Conservation (phyloP, 2,329 filamentous ascomycete genomes). For the Teratosphaeria zuluensis region DNA sequence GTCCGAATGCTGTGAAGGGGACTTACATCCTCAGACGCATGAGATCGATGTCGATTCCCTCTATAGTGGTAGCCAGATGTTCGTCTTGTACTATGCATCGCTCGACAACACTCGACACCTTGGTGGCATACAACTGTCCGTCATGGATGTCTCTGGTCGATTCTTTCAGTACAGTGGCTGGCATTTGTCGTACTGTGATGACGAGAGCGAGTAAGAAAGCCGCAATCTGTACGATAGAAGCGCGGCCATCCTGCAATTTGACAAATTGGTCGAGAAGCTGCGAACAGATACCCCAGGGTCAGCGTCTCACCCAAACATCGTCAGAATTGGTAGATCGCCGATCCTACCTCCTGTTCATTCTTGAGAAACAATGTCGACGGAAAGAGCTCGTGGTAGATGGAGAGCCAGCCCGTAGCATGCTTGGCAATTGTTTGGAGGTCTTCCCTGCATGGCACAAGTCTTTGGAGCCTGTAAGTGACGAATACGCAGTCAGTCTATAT, state of each 20-base stretch:
- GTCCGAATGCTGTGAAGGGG: neutral
- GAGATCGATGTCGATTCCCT: slow-evolving; percentile 3
- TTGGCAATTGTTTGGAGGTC: neutral
- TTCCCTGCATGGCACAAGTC: neutral
- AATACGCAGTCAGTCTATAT: neutral
- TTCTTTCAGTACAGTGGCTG: neutral
- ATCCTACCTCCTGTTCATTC: neutral
- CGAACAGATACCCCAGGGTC: neutral
- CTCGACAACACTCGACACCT: slow-evolving; percentile 2
- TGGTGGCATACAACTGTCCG: neutral
- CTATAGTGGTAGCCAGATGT: slow-evolving; percentile 1
- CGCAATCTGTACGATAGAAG: neutral
- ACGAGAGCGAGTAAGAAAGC: slow-evolving; percentile 1
- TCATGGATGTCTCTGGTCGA: neutral
- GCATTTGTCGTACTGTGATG: slow-evolving; percentile 1
- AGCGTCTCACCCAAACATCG: neutral
- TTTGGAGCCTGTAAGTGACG: neutral
- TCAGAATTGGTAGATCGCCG: neutral
- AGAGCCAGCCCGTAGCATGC: neutral
- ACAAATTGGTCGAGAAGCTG: neutral
- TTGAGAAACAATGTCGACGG: neutral
- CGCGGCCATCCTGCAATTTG: neutral
- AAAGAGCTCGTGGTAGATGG: neutral
- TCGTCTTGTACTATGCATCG: slow-evolving; percentile 1
- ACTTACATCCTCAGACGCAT: slow-evolving; percentile 5